Evolutionary conservation across 768 basidiomycete species (phyloP).

Genomic region (Rhodotorula kratochvilovae): DNA sequence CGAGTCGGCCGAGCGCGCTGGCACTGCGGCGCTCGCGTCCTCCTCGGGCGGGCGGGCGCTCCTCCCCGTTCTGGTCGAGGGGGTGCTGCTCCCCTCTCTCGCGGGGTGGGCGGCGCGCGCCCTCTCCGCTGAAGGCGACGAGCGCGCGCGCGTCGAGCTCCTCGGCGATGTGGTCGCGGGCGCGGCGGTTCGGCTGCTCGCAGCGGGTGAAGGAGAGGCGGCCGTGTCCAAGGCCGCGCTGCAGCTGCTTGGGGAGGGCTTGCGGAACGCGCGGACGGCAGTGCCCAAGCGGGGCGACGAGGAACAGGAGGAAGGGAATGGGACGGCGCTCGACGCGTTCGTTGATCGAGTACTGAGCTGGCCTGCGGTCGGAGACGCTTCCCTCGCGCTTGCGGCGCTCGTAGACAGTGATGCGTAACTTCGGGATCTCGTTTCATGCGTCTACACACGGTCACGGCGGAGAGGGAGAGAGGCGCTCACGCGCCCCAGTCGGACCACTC

Average conservation of each 20-base stretch:
- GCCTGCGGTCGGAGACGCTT: not conserved
- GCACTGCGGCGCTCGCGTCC: not conserved
- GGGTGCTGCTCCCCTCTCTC: not conserved
- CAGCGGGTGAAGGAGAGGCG: not conserved
- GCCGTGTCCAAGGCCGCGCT: not conserved
- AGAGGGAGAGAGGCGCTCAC: not conserved
- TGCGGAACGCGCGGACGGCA: not conserved
- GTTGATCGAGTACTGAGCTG: slow-evolving; percentile 2
- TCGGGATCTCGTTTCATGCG: not conserved
- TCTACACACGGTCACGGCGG: not conserved
- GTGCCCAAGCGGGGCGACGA: not conserved
- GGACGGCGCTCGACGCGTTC: not conserved
- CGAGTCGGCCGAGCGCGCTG: slow-evolving; percentile 7
- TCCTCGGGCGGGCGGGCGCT: not conserved
- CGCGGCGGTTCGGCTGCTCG: not conserved
- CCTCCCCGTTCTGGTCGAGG: not conserved
- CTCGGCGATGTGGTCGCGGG: slow-evolving; percentile 7
- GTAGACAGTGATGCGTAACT: not conserved
- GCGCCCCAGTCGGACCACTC: slow-evolving; percentile 36
- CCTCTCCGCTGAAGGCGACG: not conserved
- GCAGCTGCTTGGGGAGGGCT: not conserved
- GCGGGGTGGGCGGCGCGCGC: not conserved
- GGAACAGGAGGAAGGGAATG: too few relatives aligned
- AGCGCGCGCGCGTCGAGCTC: not conserved
- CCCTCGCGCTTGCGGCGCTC: not conserved